phyloP scores from a whole-genome alignment of 177 flowering plant species.

The Telopea speciosissima region DNA sequence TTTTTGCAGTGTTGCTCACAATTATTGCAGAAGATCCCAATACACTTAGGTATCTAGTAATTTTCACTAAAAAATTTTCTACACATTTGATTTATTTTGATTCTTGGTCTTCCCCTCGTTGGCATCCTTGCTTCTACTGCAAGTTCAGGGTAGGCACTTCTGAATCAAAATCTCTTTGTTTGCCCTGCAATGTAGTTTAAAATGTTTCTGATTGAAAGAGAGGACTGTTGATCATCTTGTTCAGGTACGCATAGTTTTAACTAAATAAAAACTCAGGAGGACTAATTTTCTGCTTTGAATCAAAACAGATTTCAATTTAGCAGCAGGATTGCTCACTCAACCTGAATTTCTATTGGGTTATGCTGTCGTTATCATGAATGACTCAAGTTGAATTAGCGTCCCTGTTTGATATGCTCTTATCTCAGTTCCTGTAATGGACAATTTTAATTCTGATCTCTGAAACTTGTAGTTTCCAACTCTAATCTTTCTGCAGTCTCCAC shows the following conservation, averaged over 20 bases:
- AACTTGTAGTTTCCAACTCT: not conserved
- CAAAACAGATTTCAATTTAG: not conserved
- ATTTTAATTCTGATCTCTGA: not conserved
- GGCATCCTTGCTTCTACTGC: not conserved
- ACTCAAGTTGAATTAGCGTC: not conserved
- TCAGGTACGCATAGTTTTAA: no score
- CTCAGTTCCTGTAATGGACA: not conserved
- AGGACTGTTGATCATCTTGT: not conserved
- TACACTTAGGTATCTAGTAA: not conserved
- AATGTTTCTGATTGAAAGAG: not conserved
- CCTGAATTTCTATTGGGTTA: no score
- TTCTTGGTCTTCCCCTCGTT: not conserved
- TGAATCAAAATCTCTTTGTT: not conserved
- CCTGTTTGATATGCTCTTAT: not conserved
- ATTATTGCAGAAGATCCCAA: not conserved
- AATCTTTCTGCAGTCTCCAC: not conserved
- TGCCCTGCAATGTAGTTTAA: not conserved
- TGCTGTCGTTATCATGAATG: no score
- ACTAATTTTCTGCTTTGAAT: not conserved
- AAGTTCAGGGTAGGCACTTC: not conserved
- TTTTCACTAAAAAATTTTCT: not conserved
- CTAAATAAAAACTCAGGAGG: no score
- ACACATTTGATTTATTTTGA: not conserved
- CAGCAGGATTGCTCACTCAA: not conserved
- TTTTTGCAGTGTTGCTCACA: not conserved